Base-by-base conservation (phyloP, 2,329 filamentous ascomycete genomes). In the Venturia asperata region DNA sequence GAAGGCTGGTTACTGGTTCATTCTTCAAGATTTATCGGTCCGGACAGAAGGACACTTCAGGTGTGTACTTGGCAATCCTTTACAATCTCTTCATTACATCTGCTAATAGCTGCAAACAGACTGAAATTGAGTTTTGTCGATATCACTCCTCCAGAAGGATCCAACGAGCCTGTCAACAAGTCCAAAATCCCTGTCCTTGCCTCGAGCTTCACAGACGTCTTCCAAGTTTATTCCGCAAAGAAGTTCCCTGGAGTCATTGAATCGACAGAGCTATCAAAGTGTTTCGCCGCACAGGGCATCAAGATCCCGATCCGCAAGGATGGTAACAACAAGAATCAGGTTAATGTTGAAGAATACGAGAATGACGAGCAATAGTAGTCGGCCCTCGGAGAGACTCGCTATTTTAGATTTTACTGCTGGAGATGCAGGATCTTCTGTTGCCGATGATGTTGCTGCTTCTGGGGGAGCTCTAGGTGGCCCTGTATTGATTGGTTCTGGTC, bases 231-330 rank as follows among this genome's bases (percentile, higher is more conserved):
- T 77, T 96, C 91, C 2, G 94, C 94, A 61, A 99, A 99, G 82
- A 97, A 97, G 73, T 99, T 99, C 76, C 94, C 94, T 0, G 94
- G 94, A 49, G 94, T 99, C 1, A 96, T 96, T 66, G 93, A 97
- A 74, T 95, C 90, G 75, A 99, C 94, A 0, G 78, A 86, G 4
- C 79, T 97, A 21, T 97, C 92, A 82, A 96, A 95, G 76, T 90
- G 87, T 67, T 97, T 99, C 77, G 93, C 94, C 3, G 82, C 85
- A 1, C 94, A 99, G 73, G 94, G 94, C 30, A 96, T 96, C 77
- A 97, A 97, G 77, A 97, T 97, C 30, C 93, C 93, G 0, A 97
- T 97, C 64, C 82, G 93, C 27, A 97, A 97, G 76, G 93, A 97
- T 72, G 87, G 88, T 68, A 72, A 80, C 71, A 30, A 17, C 3